These are phyloP conservation scores for Moringa oleifera DNA, from an alignment of 345 rosid species.

Conservation along the genomic window DNA sequence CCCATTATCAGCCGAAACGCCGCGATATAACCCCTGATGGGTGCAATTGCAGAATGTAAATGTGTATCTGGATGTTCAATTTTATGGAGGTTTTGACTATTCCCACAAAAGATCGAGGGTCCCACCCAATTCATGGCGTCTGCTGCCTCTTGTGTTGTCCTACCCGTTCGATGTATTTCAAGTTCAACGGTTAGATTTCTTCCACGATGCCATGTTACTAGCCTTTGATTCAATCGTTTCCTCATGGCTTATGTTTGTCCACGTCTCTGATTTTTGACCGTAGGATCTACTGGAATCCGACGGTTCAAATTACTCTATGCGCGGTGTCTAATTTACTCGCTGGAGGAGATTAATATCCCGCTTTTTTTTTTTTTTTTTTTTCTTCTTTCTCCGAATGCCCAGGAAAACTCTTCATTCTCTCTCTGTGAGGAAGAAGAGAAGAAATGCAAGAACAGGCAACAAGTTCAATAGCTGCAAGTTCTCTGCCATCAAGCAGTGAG, in stretches of 20 bases:
- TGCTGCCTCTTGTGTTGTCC: background rate
- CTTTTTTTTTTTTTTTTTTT: slow-evolving; percentile 53
- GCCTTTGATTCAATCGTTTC: slow-evolving; percentile 37
- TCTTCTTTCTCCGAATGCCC: background rate
- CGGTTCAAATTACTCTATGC: slow-evolving; percentile 13
- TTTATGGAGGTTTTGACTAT: too few species aligned
- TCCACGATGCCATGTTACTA: slow-evolving; percentile 32
- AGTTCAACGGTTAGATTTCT: slow-evolving; percentile 11
- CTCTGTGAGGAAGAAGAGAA: slow-evolving; percentile 4
- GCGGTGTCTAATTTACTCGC: background rate
- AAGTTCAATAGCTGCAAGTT: slow-evolving; percentile 76
- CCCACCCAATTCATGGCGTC: background rate
- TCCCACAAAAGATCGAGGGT: too few species aligned
- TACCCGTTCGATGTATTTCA: slow-evolving; percentile 25
- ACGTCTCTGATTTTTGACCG: slow-evolving; percentile 26
- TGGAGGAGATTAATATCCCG: slow-evolving; percentile 52
- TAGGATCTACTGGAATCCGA: slow-evolving; percentile 33
- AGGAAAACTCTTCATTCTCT: background rate
- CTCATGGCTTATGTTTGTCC: slow-evolving; percentile 46
- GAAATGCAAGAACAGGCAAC: slow-evolving; percentile 88
- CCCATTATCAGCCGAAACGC: too few species aligned
- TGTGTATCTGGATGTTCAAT: too few species aligned
- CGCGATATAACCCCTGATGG: too few species aligned
- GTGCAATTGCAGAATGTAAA: too few species aligned
- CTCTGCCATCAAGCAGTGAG: slow-evolving; percentile 91